Percentiles rank a stretch among this genome's conserved stretches.
phyloP scores from a whole-genome alignment of 768 basidiomycete genomes.

The Pholiota conissans region DNA sequence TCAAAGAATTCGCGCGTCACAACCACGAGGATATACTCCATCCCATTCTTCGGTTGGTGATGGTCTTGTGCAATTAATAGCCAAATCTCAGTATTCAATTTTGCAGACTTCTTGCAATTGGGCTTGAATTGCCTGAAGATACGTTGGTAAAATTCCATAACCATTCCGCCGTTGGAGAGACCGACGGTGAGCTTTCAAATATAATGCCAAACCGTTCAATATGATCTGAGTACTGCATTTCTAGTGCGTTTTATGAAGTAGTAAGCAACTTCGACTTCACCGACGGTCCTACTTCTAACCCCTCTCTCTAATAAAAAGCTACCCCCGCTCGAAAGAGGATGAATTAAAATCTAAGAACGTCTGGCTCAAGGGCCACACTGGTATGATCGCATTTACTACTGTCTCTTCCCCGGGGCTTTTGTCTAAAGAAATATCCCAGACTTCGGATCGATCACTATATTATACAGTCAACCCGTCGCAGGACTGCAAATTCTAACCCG shows the following conservation, averaged over 20 bases:
- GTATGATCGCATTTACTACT: conserved; percentile 28
- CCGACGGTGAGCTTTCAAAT: conserved; percentile 32
- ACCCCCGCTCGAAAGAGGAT: conserved; percentile 51
- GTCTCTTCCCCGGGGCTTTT: not conserved
- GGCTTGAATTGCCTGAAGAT: conserved; percentile 56
- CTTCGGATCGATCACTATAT: conserved; percentile 52
- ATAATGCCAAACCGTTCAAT: too few relatives aligned
- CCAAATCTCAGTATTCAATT: not conserved
- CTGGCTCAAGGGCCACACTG: conserved; percentile 63
- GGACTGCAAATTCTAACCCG: conserved; percentile 55
- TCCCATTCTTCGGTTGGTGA: conserved; percentile 40
- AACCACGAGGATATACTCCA: conserved; percentile 54
- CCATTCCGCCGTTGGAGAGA: conserved; percentile 40
- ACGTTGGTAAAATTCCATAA: conserved; percentile 46
- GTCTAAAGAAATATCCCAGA: conserved; percentile 28
- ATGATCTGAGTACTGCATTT: too few relatives aligned
- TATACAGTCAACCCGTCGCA: conserved; percentile 63
- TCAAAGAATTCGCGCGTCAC: conserved; percentile 48
- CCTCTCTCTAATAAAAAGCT: conserved; percentile 35
- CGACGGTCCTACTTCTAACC: not conserved
- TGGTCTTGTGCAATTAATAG: too few relatives aligned
- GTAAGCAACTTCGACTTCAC: conserved; percentile 23
- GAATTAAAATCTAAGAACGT: conserved; percentile 52
- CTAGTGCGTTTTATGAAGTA: conserved; percentile 69
- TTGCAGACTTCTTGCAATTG: conserved; percentile 45